Base-by-base conservation (phyloP, 1,284 basidiomycete genomes). In the Apiotrichum veenhuisii region DNA sequence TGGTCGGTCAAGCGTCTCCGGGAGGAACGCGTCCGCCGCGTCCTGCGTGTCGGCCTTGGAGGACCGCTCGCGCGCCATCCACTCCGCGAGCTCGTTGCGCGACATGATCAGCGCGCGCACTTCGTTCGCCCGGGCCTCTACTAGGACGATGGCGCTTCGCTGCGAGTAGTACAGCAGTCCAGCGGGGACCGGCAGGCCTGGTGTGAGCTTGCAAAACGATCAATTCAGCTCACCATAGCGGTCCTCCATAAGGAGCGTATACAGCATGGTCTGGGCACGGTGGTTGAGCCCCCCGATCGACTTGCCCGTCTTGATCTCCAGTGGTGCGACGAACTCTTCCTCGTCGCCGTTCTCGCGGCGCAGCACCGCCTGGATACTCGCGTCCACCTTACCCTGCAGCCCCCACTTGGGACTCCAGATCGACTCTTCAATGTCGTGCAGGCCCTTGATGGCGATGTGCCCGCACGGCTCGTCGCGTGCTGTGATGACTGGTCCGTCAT, bases 331-430 rank as follows among this genome's bases (percentile, higher is more conserved):
- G 54, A 65, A 30, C 38, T 72, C 69, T 38, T 69, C 66, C 17
- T 52, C 62, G 43, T 54, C 48, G 12, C 52, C 57, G 5, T 41
- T 25, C 27, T 68, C 64, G 9, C 61, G 61, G 10, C 83, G 74
- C 34, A 91, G 82, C 14, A 83, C 74, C 0, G 84, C 84, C 65
- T 91, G 83, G 0, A 97, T 85, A 5, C 88, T 91, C 0, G 89
- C 94, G 67, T 99, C 95, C 20, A 98, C 80, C 76, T 97, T 98
- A 23, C 95, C 96, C 73, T 95, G 97, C 40, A 99, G 81, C 0
- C 95, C 96, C 70, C 89, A 96, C 14, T 86, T 88, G 0, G 96
- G 94, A 0, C 90, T 94, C 88, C 91, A 96, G 59, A 98, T 95
- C 65, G 98, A 94, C 73, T 98, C 95, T 78, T 98, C 96, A 41